Conservation (phyloP, 139 green algal genomes). For the Chlorella sp. region DNA sequence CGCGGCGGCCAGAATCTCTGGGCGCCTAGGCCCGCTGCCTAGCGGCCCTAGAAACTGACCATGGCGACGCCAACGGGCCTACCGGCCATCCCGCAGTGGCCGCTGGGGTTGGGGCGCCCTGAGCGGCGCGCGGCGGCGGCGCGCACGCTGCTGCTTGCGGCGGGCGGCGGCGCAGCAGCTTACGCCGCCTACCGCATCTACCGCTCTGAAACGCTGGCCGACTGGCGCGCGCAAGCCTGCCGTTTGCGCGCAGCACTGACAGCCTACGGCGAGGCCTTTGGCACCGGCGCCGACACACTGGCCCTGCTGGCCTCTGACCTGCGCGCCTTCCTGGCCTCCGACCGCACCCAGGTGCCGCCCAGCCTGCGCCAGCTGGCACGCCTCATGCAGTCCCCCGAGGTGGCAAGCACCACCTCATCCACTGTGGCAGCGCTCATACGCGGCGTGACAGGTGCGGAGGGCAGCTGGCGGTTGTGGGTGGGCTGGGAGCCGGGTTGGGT, state of each 20-base stretch:
- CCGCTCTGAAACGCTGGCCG: conserved; percentile 17
- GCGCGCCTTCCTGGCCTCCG: conserved; percentile 47
- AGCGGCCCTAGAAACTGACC: too few species aligned
- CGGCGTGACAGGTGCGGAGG: conserved; percentile 27
- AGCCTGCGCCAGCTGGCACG: conserved; percentile 52
- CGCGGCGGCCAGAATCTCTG: too few species aligned
- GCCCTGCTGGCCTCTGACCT: conserved; percentile 44
- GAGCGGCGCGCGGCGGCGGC: neutral
- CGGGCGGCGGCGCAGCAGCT: neutral
- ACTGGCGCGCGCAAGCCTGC: conserved; percentile 3
- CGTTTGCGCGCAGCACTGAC: conserved; percentile 37
- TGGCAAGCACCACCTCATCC: conserved; percentile 7
- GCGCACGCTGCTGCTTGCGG: conserved; percentile 10
- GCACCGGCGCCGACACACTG: conserved; percentile 46
- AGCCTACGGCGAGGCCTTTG: conserved; percentile 49
- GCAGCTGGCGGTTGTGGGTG: too few species aligned
- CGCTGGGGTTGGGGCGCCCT: neutral
- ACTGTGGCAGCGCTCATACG: conserved; percentile 30
- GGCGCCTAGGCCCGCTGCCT: too few species aligned
- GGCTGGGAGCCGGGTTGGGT: too few species aligned
- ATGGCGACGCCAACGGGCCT: too few species aligned
- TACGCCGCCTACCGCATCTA: conserved; percentile 46
- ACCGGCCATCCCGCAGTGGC: too few species aligned
- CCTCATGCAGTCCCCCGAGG: conserved; percentile 54
- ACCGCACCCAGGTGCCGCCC: conserved; percentile 46